Evolutionary conservation across 1,284 basidiomycete species (phyloP).

Genomic region (Fomitopsis pinicola): DNA sequence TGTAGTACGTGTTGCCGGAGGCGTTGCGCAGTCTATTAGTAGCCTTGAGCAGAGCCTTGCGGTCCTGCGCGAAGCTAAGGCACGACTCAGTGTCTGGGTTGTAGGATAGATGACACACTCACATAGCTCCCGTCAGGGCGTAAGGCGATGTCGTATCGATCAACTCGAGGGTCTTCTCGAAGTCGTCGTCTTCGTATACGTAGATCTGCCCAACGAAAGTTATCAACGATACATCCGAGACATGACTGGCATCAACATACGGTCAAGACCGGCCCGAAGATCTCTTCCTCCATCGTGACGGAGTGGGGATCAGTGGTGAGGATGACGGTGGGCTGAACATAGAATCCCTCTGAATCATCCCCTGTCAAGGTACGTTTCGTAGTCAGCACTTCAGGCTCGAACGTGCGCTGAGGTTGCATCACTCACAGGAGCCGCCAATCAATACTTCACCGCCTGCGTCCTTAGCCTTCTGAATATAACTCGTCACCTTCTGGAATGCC

Average conservation of each 20-base stretch:
- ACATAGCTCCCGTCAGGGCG: slow-evolving; percentile 89
- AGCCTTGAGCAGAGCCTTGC: slow-evolving; percentile 71
- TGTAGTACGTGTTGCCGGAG: slow-evolving; percentile 91
- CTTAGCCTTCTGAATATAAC: slow-evolving; percentile 88
- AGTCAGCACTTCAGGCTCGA: not conserved
- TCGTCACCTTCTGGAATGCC: slow-evolving; percentile 86
- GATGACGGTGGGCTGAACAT: slow-evolving; percentile 93
- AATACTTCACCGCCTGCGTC: slow-evolving; percentile 86
- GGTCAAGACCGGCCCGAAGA: slow-evolving; percentile 96
- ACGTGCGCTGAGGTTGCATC: not conserved
- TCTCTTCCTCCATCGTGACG: slow-evolving; percentile 92
- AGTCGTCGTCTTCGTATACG: slow-evolving; percentile 83
- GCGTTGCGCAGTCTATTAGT: slow-evolving; percentile 81
- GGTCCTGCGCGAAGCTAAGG: slow-evolving; percentile 75
- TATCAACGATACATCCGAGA: not conserved
- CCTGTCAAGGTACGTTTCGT: slow-evolving; percentile 32
- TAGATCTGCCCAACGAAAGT: slow-evolving; percentile 50
- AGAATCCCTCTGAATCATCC: slow-evolving; percentile 93
- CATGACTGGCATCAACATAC: slow-evolving; percentile 36
- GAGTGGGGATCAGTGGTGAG: slow-evolving; percentile 89
- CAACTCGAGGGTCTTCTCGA: slow-evolving; percentile 81
- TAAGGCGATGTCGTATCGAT: slow-evolving; percentile 89
- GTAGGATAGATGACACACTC: slow-evolving; percentile 23
- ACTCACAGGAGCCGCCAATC: slow-evolving; percentile 74
- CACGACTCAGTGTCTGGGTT: not conserved